These are phyloP conservation scores for Leucogyrophana mollusca DNA, from an alignment of 768 basidiomycete species.

Conservation along the genomic window DNA sequence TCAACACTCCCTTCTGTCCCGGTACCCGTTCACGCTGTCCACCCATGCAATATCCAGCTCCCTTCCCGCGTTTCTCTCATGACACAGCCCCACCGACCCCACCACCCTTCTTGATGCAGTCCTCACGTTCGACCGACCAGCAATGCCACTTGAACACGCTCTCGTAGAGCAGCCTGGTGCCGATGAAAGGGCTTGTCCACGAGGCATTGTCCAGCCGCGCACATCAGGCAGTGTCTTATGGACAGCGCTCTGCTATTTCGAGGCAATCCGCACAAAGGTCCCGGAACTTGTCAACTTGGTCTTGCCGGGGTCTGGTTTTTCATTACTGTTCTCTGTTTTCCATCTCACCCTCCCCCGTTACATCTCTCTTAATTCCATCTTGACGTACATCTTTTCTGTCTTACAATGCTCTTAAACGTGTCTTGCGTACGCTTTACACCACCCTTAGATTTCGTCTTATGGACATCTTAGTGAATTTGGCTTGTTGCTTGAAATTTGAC, in stretches of 20 bases:
- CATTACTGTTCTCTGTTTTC: too few species aligned
- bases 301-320: too few species aligned
- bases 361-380: too few species aligned
- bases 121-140: constrained; percentile 17
- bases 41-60: constrained; percentile 39
- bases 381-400: too few species aligned
- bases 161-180: constrained; percentile 40
- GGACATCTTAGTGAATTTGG: too few species aligned
- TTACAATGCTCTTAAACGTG: too few species aligned
- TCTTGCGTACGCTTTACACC: too few species aligned
- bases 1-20: constrained; percentile 3
- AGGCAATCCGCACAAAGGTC: constrained; percentile 73
- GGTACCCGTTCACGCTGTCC: constrained; percentile 4
- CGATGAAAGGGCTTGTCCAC: constrained; percentile 78
- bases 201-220: constrained; percentile 82
- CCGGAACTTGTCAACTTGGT: constrained; percentile 58
- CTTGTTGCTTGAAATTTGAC: not conserved
- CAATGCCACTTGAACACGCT: constrained; percentile 13
- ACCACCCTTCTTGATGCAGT: constrained; percentile 28
- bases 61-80: constrained; percentile 55
- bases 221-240: constrained; percentile 84
- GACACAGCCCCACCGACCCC: constrained; percentile 33
- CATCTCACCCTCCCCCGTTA: too few species aligned
- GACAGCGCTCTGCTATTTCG: constrained; percentile 84
- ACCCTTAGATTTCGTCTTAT: too few species aligned